Evolutionary conservation across 805 yeast genomes (phyloP), one percentile per base, ranked within the genome.

Genomic region (Saccharomyces mikatae): DNA sequence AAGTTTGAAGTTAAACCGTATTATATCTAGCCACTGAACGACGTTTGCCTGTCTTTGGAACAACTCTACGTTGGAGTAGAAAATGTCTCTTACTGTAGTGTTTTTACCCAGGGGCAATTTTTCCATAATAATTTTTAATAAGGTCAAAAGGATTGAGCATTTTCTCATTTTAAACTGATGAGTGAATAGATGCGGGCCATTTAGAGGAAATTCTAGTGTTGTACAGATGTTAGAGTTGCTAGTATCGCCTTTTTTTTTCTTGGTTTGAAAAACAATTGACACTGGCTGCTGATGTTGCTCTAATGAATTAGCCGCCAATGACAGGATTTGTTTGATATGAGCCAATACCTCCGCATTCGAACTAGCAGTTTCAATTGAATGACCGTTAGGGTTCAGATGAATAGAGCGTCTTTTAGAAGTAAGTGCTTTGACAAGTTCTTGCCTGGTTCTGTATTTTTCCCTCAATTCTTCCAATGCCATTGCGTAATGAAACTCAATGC

Each of bases 1-100:
- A 8, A 76, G 62, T 0, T 67, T 71, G 41, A 83, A 69, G 11
- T 78, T 69, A 1, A 58, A 56, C 3, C 74, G 66, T 2, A 85
- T 54, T 2, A 63, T 54, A 3, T 70, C 72, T 1, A 85, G 56
- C 46, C 77, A 66, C 0, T 58, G 52, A 47, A 78, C 77, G 0
- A 81, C 79, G 8, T 59, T 63, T 1, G 56, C 21, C 61, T 86
- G 90, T 11, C 67, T 62, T 4, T 58, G 54, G 62, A 79, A 86
- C 2, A 84, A 61, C 13, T 73, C 72, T 0, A 82, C 87, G 62
- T 86, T 86, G 36, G 76, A 75, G 62, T 86, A 86, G 65, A 73
- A 86, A 2, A 86, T 60, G 60, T 84, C 89, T 60, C 92, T 71
- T 4, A 64, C 58, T 2, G 72, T 68, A 30, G 65, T 60, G 1